A percentile compares a stretch with the other conserved stretches of the same genome.
Conservation (phyloP, 768 basidiomycete species). For the Cystobasidium tubakii region DNA sequence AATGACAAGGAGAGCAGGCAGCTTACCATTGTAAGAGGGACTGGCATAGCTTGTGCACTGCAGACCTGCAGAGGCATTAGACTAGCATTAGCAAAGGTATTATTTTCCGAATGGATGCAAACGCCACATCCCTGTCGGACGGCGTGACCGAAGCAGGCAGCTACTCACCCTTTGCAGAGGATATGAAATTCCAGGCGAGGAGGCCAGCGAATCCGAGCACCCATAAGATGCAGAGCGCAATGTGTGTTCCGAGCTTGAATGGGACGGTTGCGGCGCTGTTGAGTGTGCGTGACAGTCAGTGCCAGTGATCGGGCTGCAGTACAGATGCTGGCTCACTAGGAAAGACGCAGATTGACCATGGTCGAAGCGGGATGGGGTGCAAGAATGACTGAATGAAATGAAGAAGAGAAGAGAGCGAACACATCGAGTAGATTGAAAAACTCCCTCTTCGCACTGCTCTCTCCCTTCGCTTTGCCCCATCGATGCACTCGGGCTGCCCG, state of each 20-base stretch:
- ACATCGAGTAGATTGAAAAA: not conserved
- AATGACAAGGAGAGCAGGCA: not conserved
- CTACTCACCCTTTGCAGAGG: conserved; percentile 24
- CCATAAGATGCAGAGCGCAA: conserved; percentile 24
- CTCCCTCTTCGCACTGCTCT: not conserved
- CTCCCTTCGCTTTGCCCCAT: not conserved
- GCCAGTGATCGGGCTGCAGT: not conserved
- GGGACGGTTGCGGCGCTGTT: conserved; percentile 26
- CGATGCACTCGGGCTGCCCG: too few species aligned
- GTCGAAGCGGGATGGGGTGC: not conserved
- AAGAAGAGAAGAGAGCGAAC: not conserved
- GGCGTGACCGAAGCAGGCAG: not conserved
- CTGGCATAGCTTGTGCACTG: conserved; percentile 26
- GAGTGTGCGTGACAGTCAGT: not conserved
- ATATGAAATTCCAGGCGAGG: conserved; percentile 25
- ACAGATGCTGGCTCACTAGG: not conserved
- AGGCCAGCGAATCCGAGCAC: conserved; percentile 19
- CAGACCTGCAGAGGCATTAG: not conserved
- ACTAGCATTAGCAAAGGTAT: too few species aligned
- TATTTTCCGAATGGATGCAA: too few species aligned
- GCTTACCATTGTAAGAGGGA: conserved; percentile 1
- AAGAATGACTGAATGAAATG: not conserved
- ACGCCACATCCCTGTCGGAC: not conserved
- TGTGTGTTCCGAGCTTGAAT: conserved; percentile 8
- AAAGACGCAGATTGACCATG: not conserved